These are phyloP conservation scores for Fragaria ananassa DNA, from an alignment of 306 rosid species.

Conservation along the genomic window DNA sequence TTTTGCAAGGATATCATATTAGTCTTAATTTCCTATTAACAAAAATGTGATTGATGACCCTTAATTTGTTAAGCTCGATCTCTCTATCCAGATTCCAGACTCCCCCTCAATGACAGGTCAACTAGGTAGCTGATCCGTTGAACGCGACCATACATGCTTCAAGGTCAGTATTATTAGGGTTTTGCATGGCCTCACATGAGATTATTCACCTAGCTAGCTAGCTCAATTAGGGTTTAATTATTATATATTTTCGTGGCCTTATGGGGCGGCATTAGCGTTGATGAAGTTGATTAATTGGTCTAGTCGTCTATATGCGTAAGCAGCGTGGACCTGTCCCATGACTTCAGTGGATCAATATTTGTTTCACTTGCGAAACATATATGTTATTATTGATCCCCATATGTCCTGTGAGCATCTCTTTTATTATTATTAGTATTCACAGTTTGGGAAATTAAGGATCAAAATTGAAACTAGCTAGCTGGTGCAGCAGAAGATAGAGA, in stretches of 20 bases:
- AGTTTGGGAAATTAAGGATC: neutral
- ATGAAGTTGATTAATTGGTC: neutral
- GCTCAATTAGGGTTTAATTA: neutral
- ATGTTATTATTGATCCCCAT: neutral
- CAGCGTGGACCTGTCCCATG: neutral
- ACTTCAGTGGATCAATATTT: neutral
- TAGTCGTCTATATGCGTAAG: neutral
- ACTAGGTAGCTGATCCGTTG: neutral
- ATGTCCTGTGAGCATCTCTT: too few relatives aligned
- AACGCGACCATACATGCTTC: neutral
- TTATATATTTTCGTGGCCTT: neutral
- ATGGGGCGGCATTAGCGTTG: neutral
- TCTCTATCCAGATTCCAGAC: neutral
- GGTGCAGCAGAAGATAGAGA: neutral
- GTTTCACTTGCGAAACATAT: neutral
- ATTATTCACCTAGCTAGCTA: neutral
- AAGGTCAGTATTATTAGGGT: neutral
- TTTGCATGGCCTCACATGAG: neutral
- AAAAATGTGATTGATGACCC: neutral
- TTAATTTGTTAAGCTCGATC: neutral
- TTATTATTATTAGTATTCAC: neutral
- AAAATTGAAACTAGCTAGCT: neutral
- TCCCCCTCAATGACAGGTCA: neutral
- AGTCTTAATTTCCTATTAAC: neutral
- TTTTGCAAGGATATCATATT: neutral